Conservation (phyloP, 768 basidiomycete species). For the Xanthoconium stramineum region DNA sequence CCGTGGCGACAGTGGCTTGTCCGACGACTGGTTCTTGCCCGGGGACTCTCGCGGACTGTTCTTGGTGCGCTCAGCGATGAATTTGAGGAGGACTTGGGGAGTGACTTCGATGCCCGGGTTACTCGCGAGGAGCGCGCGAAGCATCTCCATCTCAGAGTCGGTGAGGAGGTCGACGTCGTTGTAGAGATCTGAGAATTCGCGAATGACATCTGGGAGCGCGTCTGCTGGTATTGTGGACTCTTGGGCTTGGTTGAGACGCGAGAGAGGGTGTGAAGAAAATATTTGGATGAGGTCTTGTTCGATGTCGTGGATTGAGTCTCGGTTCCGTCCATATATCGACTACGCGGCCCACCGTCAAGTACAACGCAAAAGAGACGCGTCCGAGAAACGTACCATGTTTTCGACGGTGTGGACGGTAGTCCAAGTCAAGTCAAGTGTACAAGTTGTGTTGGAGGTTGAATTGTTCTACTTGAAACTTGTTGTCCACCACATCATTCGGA, state of each 20-base stretch:
- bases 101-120: conserved; percentile 68
- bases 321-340: conserved; percentile 52
- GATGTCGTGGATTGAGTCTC: conserved; percentile 70
- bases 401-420: conserved; percentile 4
- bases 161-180: conserved; percentile 62
- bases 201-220: conserved; percentile 68
- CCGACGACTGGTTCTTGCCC: conserved; percentile 12
- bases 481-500: conserved; percentile 7
- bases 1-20: conserved; percentile 12
- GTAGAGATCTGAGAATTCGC: conserved; percentile 57
- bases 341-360: conserved; percentile 10
- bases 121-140: conserved; percentile 52
- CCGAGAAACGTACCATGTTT: conserved; percentile 23
- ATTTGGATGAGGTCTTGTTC: conserved; percentile 65
- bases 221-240: conserved; percentile 68
- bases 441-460: conserved; percentile 2
- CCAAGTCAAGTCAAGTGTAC: conserved; percentile 3
- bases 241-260: conserved; percentile 53
- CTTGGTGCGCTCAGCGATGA: conserved; percentile 63
- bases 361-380: conserved; percentile 7
- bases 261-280: conserved; percentile 62
- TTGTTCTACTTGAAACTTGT: neutral
- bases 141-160: conserved; percentile 56
- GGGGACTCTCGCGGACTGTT: conserved; percentile 31
- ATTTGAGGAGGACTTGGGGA: conserved; percentile 57